Percentiles rank a stretch among this genome's conserved stretches.
These are phyloP conservation scores for Ambrosia trifida DNA, from an alignment of 129 eudicot species.

Conservation along the genomic window DNA sequence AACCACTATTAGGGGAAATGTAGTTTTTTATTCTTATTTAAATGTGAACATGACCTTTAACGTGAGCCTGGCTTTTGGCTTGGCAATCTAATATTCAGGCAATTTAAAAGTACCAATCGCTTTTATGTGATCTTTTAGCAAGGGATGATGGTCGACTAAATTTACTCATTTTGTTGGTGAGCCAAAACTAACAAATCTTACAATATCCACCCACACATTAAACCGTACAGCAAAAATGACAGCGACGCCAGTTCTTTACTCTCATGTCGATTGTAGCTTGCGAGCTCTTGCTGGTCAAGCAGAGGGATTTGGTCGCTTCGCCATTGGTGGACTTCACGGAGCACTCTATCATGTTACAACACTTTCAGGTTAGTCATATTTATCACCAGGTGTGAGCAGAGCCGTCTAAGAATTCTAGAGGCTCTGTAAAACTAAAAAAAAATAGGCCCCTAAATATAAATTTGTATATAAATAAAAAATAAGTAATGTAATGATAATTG, in stretches of 20 bases:
- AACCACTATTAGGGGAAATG: no score
- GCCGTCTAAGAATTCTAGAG: no score
- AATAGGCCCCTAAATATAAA: no score
- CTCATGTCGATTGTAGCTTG: conserved; percentile 56
- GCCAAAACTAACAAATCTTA: conserved; percentile 7
- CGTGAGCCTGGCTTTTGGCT: no score
- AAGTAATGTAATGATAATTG: no score
- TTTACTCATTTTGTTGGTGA: conserved; percentile 9
- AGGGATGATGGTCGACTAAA: conserved; percentile 5
- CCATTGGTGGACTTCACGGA: conserved; percentile 81
- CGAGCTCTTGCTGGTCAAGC: conserved; percentile 86
- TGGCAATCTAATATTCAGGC: no score
- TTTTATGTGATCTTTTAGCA: background rate
- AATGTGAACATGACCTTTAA: no score
- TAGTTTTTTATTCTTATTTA: no score
- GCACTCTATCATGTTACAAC: conserved; percentile 60
- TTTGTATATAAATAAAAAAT: no score
- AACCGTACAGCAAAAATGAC: conserved; percentile 22
- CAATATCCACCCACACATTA: no score
- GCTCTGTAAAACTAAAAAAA: no score
- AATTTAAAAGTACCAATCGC: background rate
- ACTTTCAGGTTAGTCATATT: conserved; percentile 48
- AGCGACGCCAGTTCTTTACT: conserved; percentile 52
- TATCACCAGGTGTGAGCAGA: background rate
- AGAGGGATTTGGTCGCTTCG: conserved; percentile 75